These are phyloP conservation scores for Perkinsus marinus DNA, from an alignment of 169 alveolate species.

Conservation along the genomic window DNA sequence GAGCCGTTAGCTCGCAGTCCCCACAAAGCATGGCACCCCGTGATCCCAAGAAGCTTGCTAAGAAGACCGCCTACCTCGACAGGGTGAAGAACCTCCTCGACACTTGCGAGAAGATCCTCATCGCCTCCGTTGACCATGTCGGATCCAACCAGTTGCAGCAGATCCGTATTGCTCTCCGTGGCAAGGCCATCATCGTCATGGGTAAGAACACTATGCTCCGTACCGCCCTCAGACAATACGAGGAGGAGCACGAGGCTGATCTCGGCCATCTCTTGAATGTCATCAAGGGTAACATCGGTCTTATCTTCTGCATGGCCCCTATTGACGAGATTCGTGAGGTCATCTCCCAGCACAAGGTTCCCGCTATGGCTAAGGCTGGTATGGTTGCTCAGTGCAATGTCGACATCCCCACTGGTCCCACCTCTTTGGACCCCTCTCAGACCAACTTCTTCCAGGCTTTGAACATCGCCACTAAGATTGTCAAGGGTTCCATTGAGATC, in stretches of 20 bases:
- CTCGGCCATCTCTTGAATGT: constrained; percentile 65
- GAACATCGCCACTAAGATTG: constrained; percentile 95
- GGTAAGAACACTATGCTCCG: constrained; percentile 93
- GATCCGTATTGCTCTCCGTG: constrained; percentile 80
- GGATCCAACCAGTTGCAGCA: constrained; percentile 86
- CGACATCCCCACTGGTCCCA: constrained; percentile 96
- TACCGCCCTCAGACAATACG: constrained; percentile 70
- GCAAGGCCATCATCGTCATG: constrained; percentile 79
- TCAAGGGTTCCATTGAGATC: constrained; percentile 94
- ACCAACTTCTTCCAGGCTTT: constrained; percentile 97
- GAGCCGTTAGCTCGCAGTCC: neutral
- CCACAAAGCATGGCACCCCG: neutral
- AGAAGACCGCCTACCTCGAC: constrained; percentile 70
- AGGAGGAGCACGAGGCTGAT: constrained; percentile 50
- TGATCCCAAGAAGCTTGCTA: constrained; percentile 47
- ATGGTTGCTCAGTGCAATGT: constrained; percentile 91
- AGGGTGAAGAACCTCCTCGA: constrained; percentile 56
- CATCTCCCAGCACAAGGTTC: constrained; percentile 75
- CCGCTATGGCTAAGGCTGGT: constrained; percentile 97
- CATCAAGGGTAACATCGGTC: constrained; percentile 84
- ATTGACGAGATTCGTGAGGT: constrained; percentile 47
- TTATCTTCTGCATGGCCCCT: constrained; percentile 80
- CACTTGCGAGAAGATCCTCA: constrained; percentile 63
- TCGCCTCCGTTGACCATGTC: constrained; percentile 86
- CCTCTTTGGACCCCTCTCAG: constrained; percentile 98